Conservation (phyloP, 2,329 filamentous ascomycete species). For the Zarea fungicola region DNA sequence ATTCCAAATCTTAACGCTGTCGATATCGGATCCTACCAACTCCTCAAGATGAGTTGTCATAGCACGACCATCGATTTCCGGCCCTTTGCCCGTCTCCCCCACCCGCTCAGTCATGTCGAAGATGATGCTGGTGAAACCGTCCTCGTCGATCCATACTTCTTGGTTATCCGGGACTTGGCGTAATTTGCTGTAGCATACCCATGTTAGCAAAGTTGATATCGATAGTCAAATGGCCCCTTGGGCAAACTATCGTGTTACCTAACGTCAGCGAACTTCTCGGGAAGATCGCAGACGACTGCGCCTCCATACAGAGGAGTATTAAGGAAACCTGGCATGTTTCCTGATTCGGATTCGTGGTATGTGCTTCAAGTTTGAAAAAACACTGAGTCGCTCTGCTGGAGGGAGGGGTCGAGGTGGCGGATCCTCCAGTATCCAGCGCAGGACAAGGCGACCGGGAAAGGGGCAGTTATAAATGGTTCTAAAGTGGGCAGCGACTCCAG, state of each 20-base stretch:
- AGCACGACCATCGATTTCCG: constrained; percentile 64
- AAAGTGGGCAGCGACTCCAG: no score
- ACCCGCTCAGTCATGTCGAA: constrained; percentile 87
- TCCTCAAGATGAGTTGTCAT: constrained; percentile 65
- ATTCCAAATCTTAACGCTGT: constrained; percentile 62
- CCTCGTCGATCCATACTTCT: constrained; percentile 82
- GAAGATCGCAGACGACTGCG: constrained; percentile 64
- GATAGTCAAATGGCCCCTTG: no score
- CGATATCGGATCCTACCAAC: constrained; percentile 58
- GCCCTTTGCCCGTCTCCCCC: constrained; percentile 44
- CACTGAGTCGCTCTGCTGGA: background rate
- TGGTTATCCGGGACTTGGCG: constrained; percentile 81
- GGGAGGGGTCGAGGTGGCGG: no score
- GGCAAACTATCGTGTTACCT: constrained; percentile 50
- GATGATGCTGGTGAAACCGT: constrained; percentile 81
- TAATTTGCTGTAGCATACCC: constrained; percentile 48
- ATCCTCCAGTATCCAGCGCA: no score
- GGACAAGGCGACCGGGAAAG: no score
- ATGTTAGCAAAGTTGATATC: background rate
- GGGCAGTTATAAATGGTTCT: no score
- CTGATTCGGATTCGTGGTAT: background rate
- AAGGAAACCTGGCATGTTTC: constrained; percentile 49
- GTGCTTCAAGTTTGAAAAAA: background rate
- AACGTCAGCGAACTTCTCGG: constrained; percentile 64
- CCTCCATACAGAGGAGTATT: constrained; percentile 64